A percentile compares a stretch with the other conserved stretches of the same genome.
These are phyloP conservation scores for Aspergillus nomiae DNA, from an alignment of 2,329 filamentous ascomycete genomes.

Conservation along the genomic window DNA sequence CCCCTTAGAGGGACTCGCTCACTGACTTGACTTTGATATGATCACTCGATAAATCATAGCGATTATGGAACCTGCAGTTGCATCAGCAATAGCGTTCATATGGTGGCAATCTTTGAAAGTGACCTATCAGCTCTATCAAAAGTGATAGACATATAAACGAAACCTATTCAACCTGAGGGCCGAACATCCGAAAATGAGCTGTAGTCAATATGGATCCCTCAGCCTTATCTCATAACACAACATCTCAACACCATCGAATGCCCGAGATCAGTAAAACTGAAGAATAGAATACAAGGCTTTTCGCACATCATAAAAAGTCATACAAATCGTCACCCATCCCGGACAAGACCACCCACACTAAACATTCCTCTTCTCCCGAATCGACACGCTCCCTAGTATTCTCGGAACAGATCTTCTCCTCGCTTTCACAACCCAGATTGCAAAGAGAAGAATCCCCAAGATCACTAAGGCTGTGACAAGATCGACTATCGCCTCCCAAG, in stretches of 20 bases:
- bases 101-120: too few species aligned
- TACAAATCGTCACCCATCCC: neutral
- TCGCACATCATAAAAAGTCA: neutral
- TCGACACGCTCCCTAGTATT: neutral
- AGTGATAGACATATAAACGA: too few species aligned
- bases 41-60: too few species aligned
- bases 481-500: neutral
- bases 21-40: too few species aligned
- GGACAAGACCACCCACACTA: neutral
- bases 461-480: neutral
- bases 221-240: neutral
- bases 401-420: neutral
- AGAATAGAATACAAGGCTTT: neutral
- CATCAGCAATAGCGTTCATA: too few species aligned
- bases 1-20: too few species aligned
- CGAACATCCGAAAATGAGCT: neutral
- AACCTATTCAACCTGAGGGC: too few species aligned
- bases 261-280: neutral
- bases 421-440: neutral
- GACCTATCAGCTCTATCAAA: too few species aligned
- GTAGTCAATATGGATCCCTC: neutral
- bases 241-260: neutral
- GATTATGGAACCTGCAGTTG: too few species aligned
- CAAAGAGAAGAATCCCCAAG: neutral
- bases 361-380: neutral